These are phyloP conservation scores for Uronychia binucleata DNA, from an alignment of 73 alveolate genomes.

Conservation along the genomic window DNA sequence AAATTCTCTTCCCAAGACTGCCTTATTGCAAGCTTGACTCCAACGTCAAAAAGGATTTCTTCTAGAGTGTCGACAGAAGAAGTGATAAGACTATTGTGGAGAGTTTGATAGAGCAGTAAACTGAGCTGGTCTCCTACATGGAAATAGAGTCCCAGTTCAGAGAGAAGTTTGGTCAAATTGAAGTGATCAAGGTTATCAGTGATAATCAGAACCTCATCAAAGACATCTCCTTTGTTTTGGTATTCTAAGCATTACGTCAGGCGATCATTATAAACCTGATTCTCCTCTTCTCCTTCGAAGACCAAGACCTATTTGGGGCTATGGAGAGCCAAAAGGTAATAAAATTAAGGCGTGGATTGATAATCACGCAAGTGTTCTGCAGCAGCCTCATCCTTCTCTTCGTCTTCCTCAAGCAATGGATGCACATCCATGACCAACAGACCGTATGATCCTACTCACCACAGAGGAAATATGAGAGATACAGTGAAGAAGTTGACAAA, in stretches of 20 bases:
- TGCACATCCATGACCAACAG: background rate
- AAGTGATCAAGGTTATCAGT: conserved; percentile 18
- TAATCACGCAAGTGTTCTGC: background rate
- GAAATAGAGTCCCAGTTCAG: conserved; percentile 16
- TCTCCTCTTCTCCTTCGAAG: background rate
- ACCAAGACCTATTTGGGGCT: background rate
- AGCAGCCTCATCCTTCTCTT: background rate
- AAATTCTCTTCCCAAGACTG: conserved; percentile 15
- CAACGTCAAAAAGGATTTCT: conserved; percentile 17
- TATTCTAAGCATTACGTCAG: background rate
- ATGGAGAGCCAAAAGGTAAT: background rate
- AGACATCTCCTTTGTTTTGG: conserved; percentile 4
- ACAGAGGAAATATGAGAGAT: background rate
- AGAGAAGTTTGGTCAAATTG: background rate
- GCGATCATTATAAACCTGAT: conserved; percentile 13
- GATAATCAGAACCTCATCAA: conserved; percentile 10
- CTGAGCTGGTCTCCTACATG: conserved; percentile 3
- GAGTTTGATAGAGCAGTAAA: conserved; percentile 17
- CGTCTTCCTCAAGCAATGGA: background rate
- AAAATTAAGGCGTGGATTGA: background rate
- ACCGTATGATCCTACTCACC: too few species aligned
- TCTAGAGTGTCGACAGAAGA: conserved; percentile 30
- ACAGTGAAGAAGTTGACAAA: background rate
- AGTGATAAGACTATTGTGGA: conserved; percentile 40
- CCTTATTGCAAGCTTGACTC: conserved; percentile 30